Conservation (phyloP, 352 stramenopile species). For the Phytophthora kernoviae region DNA sequence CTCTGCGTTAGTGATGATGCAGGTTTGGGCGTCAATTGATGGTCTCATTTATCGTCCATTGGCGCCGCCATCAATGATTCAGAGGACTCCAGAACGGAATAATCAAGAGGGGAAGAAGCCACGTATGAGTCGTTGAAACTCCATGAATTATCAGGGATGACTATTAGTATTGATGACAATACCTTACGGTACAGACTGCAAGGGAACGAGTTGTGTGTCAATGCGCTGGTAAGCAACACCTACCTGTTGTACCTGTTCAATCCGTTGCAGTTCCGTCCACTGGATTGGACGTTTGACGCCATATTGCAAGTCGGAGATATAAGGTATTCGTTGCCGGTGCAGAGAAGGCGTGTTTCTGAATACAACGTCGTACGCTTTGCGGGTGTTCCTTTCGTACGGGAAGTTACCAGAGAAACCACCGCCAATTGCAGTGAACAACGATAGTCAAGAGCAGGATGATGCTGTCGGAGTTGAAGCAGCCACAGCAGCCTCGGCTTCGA, state of each 20-base stretch:
- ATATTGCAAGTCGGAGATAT: slow-evolving; percentile 60
- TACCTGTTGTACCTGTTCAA: slow-evolving; percentile 91
- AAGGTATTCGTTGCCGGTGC: slow-evolving; percentile 53
- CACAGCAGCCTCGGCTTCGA: slow-evolving; percentile 11
- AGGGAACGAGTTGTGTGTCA: slow-evolving; percentile 67
- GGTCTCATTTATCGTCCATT: slow-evolving; percentile 80
- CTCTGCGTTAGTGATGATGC: slow-evolving; percentile 84
- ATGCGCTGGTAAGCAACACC: slow-evolving; percentile 84
- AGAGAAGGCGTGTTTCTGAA: slow-evolving; percentile 88
- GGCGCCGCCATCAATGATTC: slow-evolving; percentile 65
- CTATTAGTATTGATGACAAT: slow-evolving; percentile 86
- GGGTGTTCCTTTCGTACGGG: slow-evolving; percentile 87
- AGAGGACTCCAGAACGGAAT: slow-evolving; percentile 22
- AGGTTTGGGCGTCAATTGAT: slow-evolving; percentile 85
- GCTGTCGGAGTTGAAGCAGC: slow-evolving; percentile 15
- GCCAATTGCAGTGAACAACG: slow-evolving; percentile 2
- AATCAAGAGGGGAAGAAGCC: slow-evolving; percentile 9
- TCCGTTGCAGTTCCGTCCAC: slow-evolving; percentile 73
- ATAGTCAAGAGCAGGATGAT: slow-evolving; percentile 21
- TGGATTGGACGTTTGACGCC: slow-evolving; percentile 84
- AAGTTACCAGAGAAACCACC: slow-evolving; percentile 53
- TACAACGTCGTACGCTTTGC: slow-evolving; percentile 64
- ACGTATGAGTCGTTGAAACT: slow-evolving; percentile 61
- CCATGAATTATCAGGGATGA: slow-evolving; percentile 87
- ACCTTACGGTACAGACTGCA: slow-evolving; percentile 75